A percentile compares a stretch with the other conserved stretches of the same genome.
Evolutionary conservation across 2,329 filamentous ascomycete species (phyloP).

Genomic region (Myriosclerotinia duriaeana): DNA sequence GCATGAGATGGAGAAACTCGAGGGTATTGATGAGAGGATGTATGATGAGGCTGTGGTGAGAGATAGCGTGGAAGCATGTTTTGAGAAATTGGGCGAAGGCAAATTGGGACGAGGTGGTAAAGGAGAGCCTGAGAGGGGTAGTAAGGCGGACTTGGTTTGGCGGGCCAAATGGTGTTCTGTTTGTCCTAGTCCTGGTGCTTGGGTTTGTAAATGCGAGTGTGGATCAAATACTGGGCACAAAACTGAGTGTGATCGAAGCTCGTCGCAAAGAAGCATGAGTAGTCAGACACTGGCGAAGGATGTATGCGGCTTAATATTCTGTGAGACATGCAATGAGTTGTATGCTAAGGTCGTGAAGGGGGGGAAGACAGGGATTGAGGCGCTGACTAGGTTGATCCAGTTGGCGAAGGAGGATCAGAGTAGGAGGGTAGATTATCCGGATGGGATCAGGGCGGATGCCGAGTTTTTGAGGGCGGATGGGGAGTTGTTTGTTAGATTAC

Average conservation of each 20-base stretch:
- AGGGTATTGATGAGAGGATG: conserved; percentile 25
- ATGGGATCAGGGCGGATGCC: conserved; percentile 21
- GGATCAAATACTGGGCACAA: too few relatives aligned
- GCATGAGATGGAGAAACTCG: conserved; percentile 25
- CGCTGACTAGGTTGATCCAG: neutral
- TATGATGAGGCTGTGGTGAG: conserved; percentile 24
- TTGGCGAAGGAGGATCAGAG: neutral
- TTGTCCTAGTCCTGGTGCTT: conserved; percentile 31
- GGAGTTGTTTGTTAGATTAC: conserved; percentile 13
- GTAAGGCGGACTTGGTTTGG: conserved; percentile 24
- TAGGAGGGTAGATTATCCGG: conserved; percentile 12
- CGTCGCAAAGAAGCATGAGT: neutral
- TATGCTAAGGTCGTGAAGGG: conserved; percentile 13
- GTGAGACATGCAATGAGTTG: conserved; percentile 26
- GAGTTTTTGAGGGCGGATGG: conserved; percentile 17
- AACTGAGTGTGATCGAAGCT: neutral
- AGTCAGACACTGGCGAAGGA: neutral
- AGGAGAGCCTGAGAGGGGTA: conserved; percentile 12
- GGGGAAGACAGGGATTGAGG: neutral
- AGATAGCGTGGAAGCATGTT: conserved; percentile 23
- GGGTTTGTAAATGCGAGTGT: neutral
- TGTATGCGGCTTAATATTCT: conserved; percentile 36
- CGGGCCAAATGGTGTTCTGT: conserved; percentile 34
- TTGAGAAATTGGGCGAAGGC: neutral
- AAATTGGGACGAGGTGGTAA: neutral